phyloP scores from a whole-genome alignment of 1,139 yeast genomes.

The Hyphopichia khmerensis region DNA sequence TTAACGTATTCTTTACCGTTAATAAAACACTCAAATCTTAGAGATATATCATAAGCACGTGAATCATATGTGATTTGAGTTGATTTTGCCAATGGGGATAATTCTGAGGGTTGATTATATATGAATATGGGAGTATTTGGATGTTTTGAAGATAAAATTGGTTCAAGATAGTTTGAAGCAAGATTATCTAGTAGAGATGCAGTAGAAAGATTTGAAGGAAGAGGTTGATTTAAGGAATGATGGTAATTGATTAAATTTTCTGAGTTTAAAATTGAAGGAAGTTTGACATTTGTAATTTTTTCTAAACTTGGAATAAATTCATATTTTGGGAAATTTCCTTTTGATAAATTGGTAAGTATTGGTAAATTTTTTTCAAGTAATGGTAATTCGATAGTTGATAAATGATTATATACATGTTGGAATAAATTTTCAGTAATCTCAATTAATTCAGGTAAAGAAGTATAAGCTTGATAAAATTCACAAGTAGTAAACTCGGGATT shows the following conservation, averaged over 20 bases:
- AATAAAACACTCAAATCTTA: slow-evolving; percentile 82
- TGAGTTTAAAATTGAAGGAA: slow-evolving; percentile 42
- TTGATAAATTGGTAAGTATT: slow-evolving; percentile 13
- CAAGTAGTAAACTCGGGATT: slow-evolving; percentile 95
- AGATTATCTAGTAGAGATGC: slow-evolving; percentile 64
- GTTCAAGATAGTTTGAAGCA: slow-evolving; percentile 64
- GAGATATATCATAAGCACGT: slow-evolving; percentile 48
- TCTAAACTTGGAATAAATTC: slow-evolving; percentile 66
- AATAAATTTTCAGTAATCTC: slow-evolving; percentile 61
- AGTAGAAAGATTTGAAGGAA: slow-evolving; percentile 51
- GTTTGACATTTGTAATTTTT: slow-evolving; percentile 34
- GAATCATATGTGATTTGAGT: slow-evolving; percentile 15
- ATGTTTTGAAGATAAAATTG: slow-evolving; percentile 38
- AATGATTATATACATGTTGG: slow-evolving; percentile 26
- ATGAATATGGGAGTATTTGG: slow-evolving; percentile 63
- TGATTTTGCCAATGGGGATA: slow-evolving; percentile 89
- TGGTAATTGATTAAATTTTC: slow-evolving; percentile 40
- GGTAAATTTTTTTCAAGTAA: slow-evolving; percentile 14
- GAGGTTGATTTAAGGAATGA: slow-evolving; percentile 19
- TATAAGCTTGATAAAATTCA: slow-evolving; percentile 86
- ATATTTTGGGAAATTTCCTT: slow-evolving; percentile 29
- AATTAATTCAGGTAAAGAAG: slow-evolving; percentile 69
- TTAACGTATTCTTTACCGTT: slow-evolving; percentile 81
- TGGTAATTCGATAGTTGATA: slow-evolving; percentile 19
- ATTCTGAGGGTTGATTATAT: slow-evolving; percentile 76